phyloP scores from a whole-genome alignment of 192 early-diverging fungal genomes.

The Diversispora epigaea region DNA sequence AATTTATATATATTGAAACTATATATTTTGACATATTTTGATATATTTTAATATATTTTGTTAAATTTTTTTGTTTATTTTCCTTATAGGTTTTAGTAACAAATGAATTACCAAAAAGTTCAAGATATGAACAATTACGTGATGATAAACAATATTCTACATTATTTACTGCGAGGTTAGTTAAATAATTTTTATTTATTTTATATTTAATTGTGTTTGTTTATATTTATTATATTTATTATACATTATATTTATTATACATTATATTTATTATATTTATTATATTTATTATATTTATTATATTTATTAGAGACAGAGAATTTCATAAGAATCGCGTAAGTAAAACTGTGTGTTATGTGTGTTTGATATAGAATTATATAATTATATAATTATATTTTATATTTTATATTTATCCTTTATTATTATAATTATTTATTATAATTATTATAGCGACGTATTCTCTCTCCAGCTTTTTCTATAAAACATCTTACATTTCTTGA shows the following conservation, averaged over 20 bases:
- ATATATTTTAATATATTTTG: too few species aligned
- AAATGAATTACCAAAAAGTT: constrained; percentile 11
- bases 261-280: background rate
- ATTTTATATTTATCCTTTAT: background rate
- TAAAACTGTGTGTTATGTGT: background rate
- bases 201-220: too few species aligned
- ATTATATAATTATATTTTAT: too few species aligned
- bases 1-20: too few species aligned
- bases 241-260: background rate
- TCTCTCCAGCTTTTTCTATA: constrained; percentile 58
- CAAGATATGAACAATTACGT: background rate
- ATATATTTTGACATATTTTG: too few species aligned
- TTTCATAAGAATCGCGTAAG: constrained; percentile 25
- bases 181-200: background rate
- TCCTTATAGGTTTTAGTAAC: background rate
- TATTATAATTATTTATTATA: background rate
- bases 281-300: background rate
- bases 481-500: constrained; percentile 51
- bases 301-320: constrained; percentile 1
- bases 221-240: background rate
- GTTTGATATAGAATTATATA: background rate
- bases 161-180: background rate
- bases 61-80: background rate
- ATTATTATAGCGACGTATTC: constrained; percentile 45
- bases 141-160: background rate